A percentile compares a stretch with the other conserved stretches of the same genome.
Conservation (phyloP, 768 basidiomycete genomes). For the Holtermanniella nyarrowii region DNA sequence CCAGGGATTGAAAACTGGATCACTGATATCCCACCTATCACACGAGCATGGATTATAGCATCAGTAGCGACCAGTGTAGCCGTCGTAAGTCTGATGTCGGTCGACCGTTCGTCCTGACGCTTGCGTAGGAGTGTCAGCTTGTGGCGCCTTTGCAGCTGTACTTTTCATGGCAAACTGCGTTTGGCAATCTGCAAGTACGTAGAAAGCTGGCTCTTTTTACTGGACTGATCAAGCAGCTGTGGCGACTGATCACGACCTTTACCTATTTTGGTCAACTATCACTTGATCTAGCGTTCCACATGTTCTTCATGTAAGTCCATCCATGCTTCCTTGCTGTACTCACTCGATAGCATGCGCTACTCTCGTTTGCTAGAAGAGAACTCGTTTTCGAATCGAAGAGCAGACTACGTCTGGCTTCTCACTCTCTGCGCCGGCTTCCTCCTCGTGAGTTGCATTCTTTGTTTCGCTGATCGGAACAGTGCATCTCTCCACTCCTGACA, state of each 20-base stretch:
- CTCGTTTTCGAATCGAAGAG: slow-evolving; percentile 77
- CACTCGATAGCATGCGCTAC: slow-evolving; percentile 70
- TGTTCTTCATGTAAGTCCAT: slow-evolving; percentile 98
- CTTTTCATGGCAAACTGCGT: slow-evolving; percentile 77
- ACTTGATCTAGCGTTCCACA: slow-evolving; percentile 88
- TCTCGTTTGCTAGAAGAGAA: slow-evolving; percentile 95
- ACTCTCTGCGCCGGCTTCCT: slow-evolving; percentile 74
- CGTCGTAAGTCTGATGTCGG: slow-evolving; percentile 55
- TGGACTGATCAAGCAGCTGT: slow-evolving; percentile 49
- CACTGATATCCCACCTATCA: slow-evolving; percentile 81
- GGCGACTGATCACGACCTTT: slow-evolving; percentile 83
- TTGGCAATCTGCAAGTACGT: slow-evolving; percentile 67
- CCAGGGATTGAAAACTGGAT: slow-evolving; percentile 79
- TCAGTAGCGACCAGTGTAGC: slow-evolving; percentile 71
- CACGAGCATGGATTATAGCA: slow-evolving; percentile 70
- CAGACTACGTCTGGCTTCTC: slow-evolving; percentile 93
- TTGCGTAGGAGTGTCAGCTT: slow-evolving; percentile 78
- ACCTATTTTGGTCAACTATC: slow-evolving; percentile 91
- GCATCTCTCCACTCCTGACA: slow-evolving; percentile 75
- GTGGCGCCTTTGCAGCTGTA: slow-evolving; percentile 86
- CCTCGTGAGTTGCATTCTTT: slow-evolving; percentile 50
- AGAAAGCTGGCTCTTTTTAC: slow-evolving; percentile 1
- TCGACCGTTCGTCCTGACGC: background rate
- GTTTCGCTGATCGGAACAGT: slow-evolving; percentile 43
- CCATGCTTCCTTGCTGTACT: background rate